Conservation (phyloP, 2,329 filamentous ascomycete species). For the Elsinoe necatrix region DNA sequence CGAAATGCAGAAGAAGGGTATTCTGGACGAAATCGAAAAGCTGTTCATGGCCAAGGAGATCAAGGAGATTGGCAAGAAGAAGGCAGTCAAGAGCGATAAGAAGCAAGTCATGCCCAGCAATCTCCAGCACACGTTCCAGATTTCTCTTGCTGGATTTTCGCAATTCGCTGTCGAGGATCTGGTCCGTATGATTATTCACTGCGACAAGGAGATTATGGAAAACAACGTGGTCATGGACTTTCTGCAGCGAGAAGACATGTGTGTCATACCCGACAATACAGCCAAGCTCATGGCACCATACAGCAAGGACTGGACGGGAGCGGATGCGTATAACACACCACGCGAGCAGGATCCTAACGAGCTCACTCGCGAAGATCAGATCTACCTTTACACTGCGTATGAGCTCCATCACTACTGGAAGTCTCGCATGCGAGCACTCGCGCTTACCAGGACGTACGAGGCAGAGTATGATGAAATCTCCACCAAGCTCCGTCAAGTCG, state of each 20-base stretch:
- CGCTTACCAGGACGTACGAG: constrained; percentile 76
- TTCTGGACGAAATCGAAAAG: constrained; percentile 94
- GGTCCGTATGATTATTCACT: constrained; percentile 89
- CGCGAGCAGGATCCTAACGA: constrained; percentile 82
- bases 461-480: constrained; percentile 86
- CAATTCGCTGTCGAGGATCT: constrained; percentile 73
- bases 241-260: constrained; percentile 82
- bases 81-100: constrained; percentile 81
- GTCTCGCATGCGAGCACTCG: constrained; percentile 84
- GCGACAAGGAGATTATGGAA: constrained; percentile 79
- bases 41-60: constrained; percentile 96
- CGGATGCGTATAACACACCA: constrained; percentile 65
- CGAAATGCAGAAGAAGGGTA: constrained; percentile 87
- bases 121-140: constrained; percentile 82
- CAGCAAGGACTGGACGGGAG: constrained; percentile 90
- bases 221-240: constrained; percentile 95
- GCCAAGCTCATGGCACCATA: constrained; percentile 90
- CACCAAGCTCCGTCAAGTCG: constrained; percentile 75
- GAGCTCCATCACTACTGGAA: constrained; percentile 99
- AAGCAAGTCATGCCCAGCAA: constrained; percentile 93
- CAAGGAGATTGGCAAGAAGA: constrained; percentile 67
- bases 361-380: constrained; percentile 88
- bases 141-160: constrained; percentile 91
- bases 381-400: constrained; percentile 86
- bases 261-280: constrained; percentile 83